Base-by-base conservation (phyloP, 495 filamentous ascomycete genomes). In the Aspergillus sparsus region DNA sequence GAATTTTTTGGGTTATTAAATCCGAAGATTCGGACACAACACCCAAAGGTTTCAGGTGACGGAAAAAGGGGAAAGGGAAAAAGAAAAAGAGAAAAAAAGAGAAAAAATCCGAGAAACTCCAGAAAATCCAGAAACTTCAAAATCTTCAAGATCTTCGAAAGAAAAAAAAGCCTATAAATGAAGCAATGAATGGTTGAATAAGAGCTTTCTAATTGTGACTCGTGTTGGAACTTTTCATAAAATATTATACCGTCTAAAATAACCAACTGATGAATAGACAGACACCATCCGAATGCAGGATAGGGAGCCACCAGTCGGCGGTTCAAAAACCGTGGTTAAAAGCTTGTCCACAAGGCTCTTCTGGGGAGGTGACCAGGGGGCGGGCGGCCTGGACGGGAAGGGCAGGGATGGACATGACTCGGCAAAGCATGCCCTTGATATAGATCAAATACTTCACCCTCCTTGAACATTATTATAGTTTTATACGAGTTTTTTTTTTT, bases 291-390 rank as follows among this genome's bases (percentile, higher is more conserved):
- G 55, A 63, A 62, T 56, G 65, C 62, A 58, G 53, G 58, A 63
- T 61, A 56, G 35, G 46, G 42, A 51, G 51, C 57, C 53, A 49
- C 55, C 55, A 55, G 10, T 21, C 15, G 41, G 41, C 49, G 50
- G 50, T 53, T 54, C 58, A 54, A 47, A 51, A 60, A 59, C 57
- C 60, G 62, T 68, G 66, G 66, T 61, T 65, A 68, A 68, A 68
- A 68, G 66, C 66, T 68, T 68, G 66, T 65, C 66, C 62, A 61
- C 62, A 62, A 56, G 66, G 57, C 66, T 64, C 58, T 58, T 53
- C 57, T 62, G 55, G 58, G 57, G 62, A 55, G 53, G 51, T 57
- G 52, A 49, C 45, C 35, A 61, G 55, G 55, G 21, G 21, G 21
- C 21, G 21, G 54, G 58, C 34, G 49, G 45, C 56, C 47, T 57